Evolutionary conservation across 75 land plant genomes (phyloP), one percentile per base, ranked within the genome.

Genomic region (Chamaecyparis obtusa): DNA sequence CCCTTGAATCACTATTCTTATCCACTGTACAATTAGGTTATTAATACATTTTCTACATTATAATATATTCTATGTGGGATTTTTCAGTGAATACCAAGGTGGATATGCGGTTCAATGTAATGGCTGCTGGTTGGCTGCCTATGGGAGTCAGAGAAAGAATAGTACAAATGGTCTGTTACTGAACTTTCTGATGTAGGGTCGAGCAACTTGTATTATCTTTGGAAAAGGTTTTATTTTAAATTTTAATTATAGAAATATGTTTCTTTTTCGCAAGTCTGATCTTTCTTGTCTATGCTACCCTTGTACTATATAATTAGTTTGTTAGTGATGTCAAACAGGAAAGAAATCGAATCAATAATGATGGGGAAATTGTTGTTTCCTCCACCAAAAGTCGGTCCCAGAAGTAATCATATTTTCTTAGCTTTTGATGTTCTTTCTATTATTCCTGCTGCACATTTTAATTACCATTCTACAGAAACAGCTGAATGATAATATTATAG

Each of bases 101-200:
- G 84, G 99, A 98, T 90, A 98, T 98, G 99, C 97, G 99, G 32
- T 98, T 98, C 89, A 95, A 98, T 88, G 99, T 98, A 16, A 93
- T 94, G 88, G 87, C 87, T 84, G 99, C 99, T 55, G 83, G 93
- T 87, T 98, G 99, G 99, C 89, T 98, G 35, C 92, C 96, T 75
- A 90, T 94, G 60, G 84, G 96, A 76, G 82, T 98, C 82, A 92
- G 94, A 46, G 93, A 92, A 76, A 95, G 87, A 85, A 93, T 98
- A 57, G 80, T 95, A 87, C 95, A 93, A 89, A 90, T 88, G 95
- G 99, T 97, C 30, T 71, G 91, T 92, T 79, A 33, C 80, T 71
- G 32, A 81, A 27, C 49, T 69, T 67, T 84, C 24, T 83, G 10
- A 86, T 69, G 87, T 41, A 32, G n/a, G 83, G 15, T 27, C 21